Percentiles rank a stretch among this genome's conserved stretches.
phyloP scores from a whole-genome alignment of 257 asterid genomes.

The Solanum chmielewskii region DNA sequence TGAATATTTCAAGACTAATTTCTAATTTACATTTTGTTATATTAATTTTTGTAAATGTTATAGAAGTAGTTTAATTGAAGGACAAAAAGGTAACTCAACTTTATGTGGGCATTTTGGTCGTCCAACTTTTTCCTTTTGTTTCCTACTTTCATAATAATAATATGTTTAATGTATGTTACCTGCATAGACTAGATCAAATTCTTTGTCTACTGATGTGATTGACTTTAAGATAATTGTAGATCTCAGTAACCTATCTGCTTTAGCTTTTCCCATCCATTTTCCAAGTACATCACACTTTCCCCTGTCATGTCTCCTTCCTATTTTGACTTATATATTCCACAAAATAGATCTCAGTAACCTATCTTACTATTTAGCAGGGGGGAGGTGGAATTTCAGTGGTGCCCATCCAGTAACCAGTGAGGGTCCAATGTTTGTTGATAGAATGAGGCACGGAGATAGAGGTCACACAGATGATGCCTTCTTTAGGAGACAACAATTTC shows the following conservation, averaged over 20 bases:
- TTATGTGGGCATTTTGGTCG: not conserved
- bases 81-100: not conserved
- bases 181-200: not conserved
- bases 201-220: not conserved
- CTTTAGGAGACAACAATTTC: constrained; percentile 31
- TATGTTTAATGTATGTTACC: not conserved
- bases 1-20: not conserved
- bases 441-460: constrained; percentile 27
- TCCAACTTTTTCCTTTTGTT: not conserved
- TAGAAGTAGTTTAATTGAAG: not conserved
- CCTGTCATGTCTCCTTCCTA: not conserved
- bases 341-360: not conserved
- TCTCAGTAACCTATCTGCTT: not conserved
- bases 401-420: constrained; percentile 17
- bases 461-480: constrained; percentile 21
- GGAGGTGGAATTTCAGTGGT: constrained; percentile 41
- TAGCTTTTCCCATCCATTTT: not conserved
- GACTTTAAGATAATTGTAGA: not conserved
- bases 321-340: not conserved
- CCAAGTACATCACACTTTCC: not conserved
- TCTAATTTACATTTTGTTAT: not conserved
- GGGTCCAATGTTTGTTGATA: constrained; percentile 22
- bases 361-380: constrained; percentile 22
- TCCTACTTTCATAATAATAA: not conserved
- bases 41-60: not conserved